Base-by-base conservation (phyloP, 225 moss, liverwort and hornwort genomes). In the Polytrichum formosum region DNA sequence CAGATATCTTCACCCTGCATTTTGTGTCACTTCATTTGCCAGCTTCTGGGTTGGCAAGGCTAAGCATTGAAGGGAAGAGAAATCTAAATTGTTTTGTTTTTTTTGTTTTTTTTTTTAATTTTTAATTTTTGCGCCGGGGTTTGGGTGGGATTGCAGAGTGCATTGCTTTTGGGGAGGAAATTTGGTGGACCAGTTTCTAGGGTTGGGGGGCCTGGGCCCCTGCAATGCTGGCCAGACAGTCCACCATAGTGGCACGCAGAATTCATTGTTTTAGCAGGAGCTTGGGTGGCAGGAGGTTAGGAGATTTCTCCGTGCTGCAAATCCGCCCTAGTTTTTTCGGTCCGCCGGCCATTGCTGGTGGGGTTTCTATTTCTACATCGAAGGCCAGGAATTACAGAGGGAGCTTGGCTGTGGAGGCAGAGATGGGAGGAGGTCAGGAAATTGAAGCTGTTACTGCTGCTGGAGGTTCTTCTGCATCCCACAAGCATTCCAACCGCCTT, bases 401-500 rank as follows among this genome's bases (percentile, higher is more conserved):
- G 6, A 74, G 70, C 37, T n/a, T 56, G 29, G 73, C 68, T 61
- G 54, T 75, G 63, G 67, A 76, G 67, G 67, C 75, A 56, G 71
- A 67, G 61, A 91, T 87, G 90, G 81, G 82, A 21, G 88, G 81
- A 56, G 82, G 68, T 56, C 80, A 72, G 63, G 84, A 67, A 10
- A 72, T 70, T 53, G 83, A 76, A 1, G 81, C 56, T 7, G 79
- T 70, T 53, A 82, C 73, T 1, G 81, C 59, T 1, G 81, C 59
- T 18, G 79, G 80, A 67, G 74, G 76, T 65, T 79, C 75, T 21
- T 64, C 75, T 25, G 66, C 82, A 8, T 72, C 77, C 62, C 78
- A 78, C 31, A 92, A 90, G 61, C 68, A 87, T 59, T 92, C 91
- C 19, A 98, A 98, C 73, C 91, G 94, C 33, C 86, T 98, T 20